phyloP scores from a whole-genome alignment of 2,329 filamentous ascomycete species.

The Annulohypoxylon truncatum region DNA sequence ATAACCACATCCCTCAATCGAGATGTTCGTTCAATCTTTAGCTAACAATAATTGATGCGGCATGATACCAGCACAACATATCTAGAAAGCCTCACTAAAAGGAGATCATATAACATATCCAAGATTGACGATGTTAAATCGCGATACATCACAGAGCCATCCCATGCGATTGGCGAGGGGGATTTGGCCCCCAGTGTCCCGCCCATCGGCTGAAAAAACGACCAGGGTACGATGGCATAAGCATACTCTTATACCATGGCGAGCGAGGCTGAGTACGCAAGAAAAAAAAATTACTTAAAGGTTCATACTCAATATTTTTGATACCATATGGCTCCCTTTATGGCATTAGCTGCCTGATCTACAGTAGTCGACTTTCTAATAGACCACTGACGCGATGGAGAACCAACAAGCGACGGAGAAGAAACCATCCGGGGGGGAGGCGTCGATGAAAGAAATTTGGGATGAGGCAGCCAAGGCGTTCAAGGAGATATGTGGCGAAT shows the following conservation, averaged over 20 bases:
- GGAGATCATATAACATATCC: no score
- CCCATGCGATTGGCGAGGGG: no score
- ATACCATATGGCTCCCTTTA: not conserved
- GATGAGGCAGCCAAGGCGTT: constrained; percentile 32
- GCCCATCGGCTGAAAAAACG: constrained; percentile 6
- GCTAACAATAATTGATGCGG: no score
- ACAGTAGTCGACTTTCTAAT: not conserved
- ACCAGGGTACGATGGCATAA: not conserved
- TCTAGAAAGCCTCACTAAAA: no score
- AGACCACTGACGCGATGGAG: not conserved
- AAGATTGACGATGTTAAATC: no score
- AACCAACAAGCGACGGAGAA: constrained; percentile 1
- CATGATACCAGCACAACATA: no score
- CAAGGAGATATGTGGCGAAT: constrained; percentile 41
- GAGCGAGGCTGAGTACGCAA: not conserved
- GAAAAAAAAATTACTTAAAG: not conserved
- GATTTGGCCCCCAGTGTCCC: constrained; percentile 2
- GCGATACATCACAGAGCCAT: no score
- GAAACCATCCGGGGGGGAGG: not conserved
- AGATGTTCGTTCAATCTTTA: no score
- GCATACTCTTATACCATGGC: no score
- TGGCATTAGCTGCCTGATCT: not conserved
- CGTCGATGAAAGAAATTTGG: constrained; percentile 28
- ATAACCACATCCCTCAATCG: no score
- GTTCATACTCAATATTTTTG: not conserved